Percentiles rank a stretch among this genome's conserved stretches.
Evolutionary conservation across 192 early-diverging fungal genomes (phyloP).

Genomic region (Backusella psychrophila): DNA sequence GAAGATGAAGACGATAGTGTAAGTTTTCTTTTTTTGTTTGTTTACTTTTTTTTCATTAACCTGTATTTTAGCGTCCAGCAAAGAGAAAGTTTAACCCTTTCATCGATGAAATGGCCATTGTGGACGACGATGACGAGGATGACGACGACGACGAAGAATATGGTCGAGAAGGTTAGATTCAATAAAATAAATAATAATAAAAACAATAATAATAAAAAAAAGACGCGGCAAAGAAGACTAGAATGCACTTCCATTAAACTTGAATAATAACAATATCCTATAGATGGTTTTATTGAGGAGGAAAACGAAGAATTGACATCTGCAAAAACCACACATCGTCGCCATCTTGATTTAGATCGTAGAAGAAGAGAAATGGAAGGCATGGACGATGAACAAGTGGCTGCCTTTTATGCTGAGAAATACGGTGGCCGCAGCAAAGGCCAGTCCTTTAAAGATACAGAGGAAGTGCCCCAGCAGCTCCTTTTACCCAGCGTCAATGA

Average conservation of each 20-base stretch:
- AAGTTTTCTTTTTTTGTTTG: slow-evolving; percentile 8
- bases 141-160: slow-evolving; percentile 69
- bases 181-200: not conserved
- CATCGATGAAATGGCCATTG: slow-evolving; percentile 64
- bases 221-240: not conserved
- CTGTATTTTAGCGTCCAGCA: slow-evolving; percentile 41
- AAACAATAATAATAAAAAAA: slow-evolving; percentile 4
- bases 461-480: slow-evolving; percentile 72
- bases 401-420: slow-evolving; percentile 65
- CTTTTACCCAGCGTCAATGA: slow-evolving; percentile 84
- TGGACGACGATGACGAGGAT: slow-evolving; percentile 70
- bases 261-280: slow-evolving; percentile 51
- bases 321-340: slow-evolving; percentile 55
- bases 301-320: slow-evolving; percentile 56
- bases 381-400: slow-evolving; percentile 82
- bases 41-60: slow-evolving; percentile 13
- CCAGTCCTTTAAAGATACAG: slow-evolving; percentile 44
- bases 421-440: slow-evolving; percentile 64
- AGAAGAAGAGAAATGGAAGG: slow-evolving; percentile 65
- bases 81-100: slow-evolving; percentile 46
- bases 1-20: slow-evolving; percentile 46
- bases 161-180: slow-evolving; percentile 44
- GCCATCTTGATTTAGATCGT: slow-evolving; percentile 72
- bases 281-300: slow-evolving; percentile 74
- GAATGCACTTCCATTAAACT: slow-evolving; percentile 16